These are phyloP conservation scores for Elaeis oleifera DNA, from an alignment of 202 grass and related monocot species.

Conservation along the genomic window DNA sequence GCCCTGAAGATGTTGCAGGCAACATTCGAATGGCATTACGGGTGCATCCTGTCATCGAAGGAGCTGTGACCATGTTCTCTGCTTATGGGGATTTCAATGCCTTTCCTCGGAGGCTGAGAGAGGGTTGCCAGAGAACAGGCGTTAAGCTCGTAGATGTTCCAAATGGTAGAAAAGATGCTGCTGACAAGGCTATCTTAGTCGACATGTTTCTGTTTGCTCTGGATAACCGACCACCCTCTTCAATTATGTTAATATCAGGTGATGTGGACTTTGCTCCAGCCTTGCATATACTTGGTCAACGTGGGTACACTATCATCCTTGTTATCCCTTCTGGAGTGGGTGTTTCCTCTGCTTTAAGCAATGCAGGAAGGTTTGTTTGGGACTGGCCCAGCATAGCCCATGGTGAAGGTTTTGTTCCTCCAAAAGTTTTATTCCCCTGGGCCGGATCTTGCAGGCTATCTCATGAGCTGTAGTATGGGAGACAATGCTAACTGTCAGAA, in stretches of 20 bases:
- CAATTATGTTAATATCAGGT: conserved; percentile 96
- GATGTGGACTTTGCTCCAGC: conserved; percentile 95
- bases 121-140: conserved; percentile 91
- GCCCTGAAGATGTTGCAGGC: conserved; percentile 78
- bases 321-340: conserved; percentile 71
- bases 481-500: conserved; percentile 41
- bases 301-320: conserved; percentile 78
- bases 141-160: conserved; percentile 98
- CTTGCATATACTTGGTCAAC: conserved; percentile 96
- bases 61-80: conserved; percentile 74
- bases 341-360: conserved; percentile 71
- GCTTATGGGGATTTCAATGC: conserved; percentile 96
- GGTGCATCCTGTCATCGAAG: conserved; percentile 54
- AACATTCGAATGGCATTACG: conserved; percentile 79
- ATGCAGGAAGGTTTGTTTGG: conserved; percentile 81
- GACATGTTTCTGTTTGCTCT: conserved; percentile 99
- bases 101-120: conserved; percentile 77
- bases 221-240: conserved; percentile 81
- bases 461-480: conserved; percentile 25
- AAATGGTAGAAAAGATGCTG: conserved; percentile 93
- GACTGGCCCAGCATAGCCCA: conserved; percentile 83
- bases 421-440: conserved; percentile 33
- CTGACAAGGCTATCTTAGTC: conserved; percentile 92
- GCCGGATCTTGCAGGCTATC: conserved; percentile 38
- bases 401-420: conserved; percentile 61